Percentiles rank a stretch among this genome's conserved stretches.
These are phyloP conservation scores for Biscutella laevigata DNA, from an alignment of 441 rosid genomes.

Conservation along the genomic window DNA sequence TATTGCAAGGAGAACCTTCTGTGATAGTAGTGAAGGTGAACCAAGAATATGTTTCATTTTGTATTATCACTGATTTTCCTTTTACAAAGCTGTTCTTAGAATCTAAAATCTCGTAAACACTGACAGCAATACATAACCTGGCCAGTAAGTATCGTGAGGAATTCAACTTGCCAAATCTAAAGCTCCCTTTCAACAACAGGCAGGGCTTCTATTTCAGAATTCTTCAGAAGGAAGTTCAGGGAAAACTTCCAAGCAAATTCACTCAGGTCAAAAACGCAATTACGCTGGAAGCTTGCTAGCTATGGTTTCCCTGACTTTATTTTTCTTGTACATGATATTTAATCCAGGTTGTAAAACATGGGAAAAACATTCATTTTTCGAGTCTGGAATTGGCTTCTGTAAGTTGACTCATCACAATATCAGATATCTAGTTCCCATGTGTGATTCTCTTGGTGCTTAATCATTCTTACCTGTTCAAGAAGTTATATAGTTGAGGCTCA, in stretches of 20 bases:
- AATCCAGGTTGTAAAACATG: slow-evolving; percentile 73
- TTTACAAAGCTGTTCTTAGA: slow-evolving; percentile 16
- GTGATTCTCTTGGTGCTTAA: slow-evolving; percentile 5
- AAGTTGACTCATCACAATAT: slow-evolving; percentile 33
- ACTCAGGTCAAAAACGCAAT: slow-evolving; percentile 54
- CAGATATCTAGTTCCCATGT: background rate
- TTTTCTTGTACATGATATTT: slow-evolving; percentile 18
- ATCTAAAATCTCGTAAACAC: slow-evolving; percentile 17
- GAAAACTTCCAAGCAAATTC: slow-evolving; percentile 87
- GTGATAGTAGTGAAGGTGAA: slow-evolving; percentile 96
- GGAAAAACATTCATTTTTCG: slow-evolving; percentile 88
- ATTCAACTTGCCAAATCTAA: slow-evolving; percentile 78
- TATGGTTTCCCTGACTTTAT: slow-evolving; percentile 24
- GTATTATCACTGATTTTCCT: slow-evolving; percentile 2
- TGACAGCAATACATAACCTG: slow-evolving; percentile 82
- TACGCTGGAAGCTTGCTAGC: slow-evolving; percentile 16
- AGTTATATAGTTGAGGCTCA: slow-evolving; percentile 7
- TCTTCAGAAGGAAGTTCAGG: slow-evolving; percentile 77
- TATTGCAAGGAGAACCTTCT: slow-evolving; percentile 89
- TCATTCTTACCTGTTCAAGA: slow-evolving; percentile 9
- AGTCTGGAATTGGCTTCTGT: slow-evolving; percentile 95
- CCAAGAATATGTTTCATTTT: slow-evolving; percentile 19
- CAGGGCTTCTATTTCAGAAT: slow-evolving; percentile 96
- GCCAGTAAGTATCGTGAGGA: slow-evolving; percentile 90
- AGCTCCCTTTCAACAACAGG: slow-evolving; percentile 88